Percentiles rank a stretch among this genome's conserved stretches.
Conservation (phyloP, 805 yeast genomes). For the Wickerhamiella allomyrinae region DNA sequence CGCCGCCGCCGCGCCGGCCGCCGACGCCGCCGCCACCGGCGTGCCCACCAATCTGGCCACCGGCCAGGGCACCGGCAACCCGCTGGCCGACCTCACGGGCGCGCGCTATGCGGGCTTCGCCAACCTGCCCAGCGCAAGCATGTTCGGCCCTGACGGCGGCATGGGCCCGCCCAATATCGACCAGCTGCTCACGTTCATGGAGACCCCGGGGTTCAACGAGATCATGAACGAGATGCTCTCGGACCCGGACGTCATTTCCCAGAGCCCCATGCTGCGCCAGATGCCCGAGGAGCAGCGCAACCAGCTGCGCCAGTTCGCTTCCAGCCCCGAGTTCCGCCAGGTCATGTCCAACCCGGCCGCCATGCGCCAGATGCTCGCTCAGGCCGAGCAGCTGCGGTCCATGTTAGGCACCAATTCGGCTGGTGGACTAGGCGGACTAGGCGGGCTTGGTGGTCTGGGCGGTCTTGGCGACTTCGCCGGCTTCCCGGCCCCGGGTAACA, state of each 20-base stretch:
- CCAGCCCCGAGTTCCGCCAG: slow-evolving; percentile 67
- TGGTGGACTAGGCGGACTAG: slow-evolving; percentile 13
- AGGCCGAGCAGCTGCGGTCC: slow-evolving; percentile 33
- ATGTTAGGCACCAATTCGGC: slow-evolving; percentile 22
- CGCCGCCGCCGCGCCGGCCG: slow-evolving; percentile 14
- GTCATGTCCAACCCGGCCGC: slow-evolving; percentile 73
- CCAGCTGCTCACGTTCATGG: slow-evolving; percentile 61
- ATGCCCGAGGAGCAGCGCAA: slow-evolving; percentile 68
- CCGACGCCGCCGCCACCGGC: slow-evolving; percentile 16
- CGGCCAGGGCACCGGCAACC: slow-evolving; percentile 80
- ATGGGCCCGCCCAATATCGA: slow-evolving; percentile 69
- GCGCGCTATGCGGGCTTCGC: slow-evolving; percentile 92
- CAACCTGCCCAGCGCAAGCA: slow-evolving; percentile 69
- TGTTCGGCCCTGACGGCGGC: slow-evolving; percentile 95
- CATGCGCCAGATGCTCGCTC: slow-evolving; percentile 67
- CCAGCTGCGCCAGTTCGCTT: slow-evolving; percentile 71
- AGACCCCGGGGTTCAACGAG: slow-evolving; percentile 68
- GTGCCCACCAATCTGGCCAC: slow-evolving; percentile 74
- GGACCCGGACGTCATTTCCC: slow-evolving; percentile 36
- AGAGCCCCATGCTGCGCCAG: slow-evolving; percentile 78
- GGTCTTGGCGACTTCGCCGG: slow-evolving; percentile 16
- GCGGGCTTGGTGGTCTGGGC: slow-evolving; percentile 31
- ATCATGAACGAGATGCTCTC: slow-evolving; percentile 44
- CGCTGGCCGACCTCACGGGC: slow-evolving; percentile 82
- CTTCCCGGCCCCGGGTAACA: slow-evolving; percentile 25